Percentiles rank a stretch among this genome's conserved stretches.
These are phyloP conservation scores for Trichoderma aggressivum DNA, from an alignment of 2,329 filamentous ascomycete species.

Conservation along the genomic window DNA sequence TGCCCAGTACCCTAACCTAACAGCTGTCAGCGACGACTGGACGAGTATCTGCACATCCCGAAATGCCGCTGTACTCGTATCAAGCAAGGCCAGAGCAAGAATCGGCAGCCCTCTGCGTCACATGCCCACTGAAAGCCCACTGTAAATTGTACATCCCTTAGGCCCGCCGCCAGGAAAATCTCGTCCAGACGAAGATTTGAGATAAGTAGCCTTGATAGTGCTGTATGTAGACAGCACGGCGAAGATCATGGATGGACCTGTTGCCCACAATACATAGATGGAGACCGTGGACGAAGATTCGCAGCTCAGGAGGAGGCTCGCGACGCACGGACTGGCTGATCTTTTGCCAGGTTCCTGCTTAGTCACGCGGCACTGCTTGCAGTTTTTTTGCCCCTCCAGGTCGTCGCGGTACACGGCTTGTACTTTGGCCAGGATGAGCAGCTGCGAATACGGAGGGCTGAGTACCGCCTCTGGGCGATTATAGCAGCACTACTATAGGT, in stretches of 20 bases:
- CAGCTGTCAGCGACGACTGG: conserved; percentile 3
- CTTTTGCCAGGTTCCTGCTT: neutral
- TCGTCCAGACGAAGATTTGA: neutral
- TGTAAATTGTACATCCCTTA: neutral
- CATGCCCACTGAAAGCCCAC: conserved; percentile 11
- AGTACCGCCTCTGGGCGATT: neutral
- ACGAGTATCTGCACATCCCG: neutral
- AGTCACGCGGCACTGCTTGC: neutral
- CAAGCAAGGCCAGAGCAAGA: neutral
- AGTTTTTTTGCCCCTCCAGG: conserved; percentile 7
- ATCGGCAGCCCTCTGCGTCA: conserved; percentile 14
- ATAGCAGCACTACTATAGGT: neutral
- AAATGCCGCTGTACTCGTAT: neutral
- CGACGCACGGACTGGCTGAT: neutral
- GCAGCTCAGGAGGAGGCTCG: neutral
- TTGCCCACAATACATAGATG: neutral
- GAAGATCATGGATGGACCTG: neutral
- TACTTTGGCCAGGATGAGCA: neutral
- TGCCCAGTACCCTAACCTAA: neutral
- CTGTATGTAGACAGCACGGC: neutral
- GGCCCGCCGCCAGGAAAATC: neutral
- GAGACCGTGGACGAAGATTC: neutral
- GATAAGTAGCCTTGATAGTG: conserved; percentile 3
- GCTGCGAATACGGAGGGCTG: conserved; percentile 2
- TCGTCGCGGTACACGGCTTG: neutral